Base-by-base conservation (phyloP, 2,329 filamentous ascomycete genomes). In the Aspergillus sergii region DNA sequence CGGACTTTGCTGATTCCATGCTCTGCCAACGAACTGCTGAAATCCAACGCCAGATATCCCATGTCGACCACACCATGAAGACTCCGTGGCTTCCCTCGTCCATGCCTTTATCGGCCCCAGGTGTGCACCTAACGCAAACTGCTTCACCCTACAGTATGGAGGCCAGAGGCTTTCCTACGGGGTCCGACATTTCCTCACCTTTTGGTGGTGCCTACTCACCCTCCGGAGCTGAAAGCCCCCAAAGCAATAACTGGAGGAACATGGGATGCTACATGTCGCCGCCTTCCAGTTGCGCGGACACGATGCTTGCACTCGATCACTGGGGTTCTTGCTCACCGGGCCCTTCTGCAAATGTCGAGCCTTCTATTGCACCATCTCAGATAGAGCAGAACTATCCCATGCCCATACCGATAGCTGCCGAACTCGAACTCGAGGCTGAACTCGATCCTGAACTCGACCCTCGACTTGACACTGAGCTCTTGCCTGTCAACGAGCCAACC, bases 141-240 rank as follows among this genome's bases (percentile, higher is more conserved):
- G 11, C 19, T 16, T 34, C 50, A 34, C 16, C 19, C 3, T 30
- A 26, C 19, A 21, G 19, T 12, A 51, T 57, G 43, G 57, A 60
- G 21, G 46, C 39, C 30, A 9, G 12, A 16, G 21, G n/a, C 21
- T 45, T n/a, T 36, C 32, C 53, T 3, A 14, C 34, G 16, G 36
- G 50, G 39, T 19, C 55, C 23, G 54, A 59, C 8, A 53, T 70
- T 48, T 34, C 62, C 12, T 64, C 67, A 8, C 57, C 67, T 5
- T 72, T 68, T 69, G 63, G 67, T 55, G 67, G 64, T 32, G 69
- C 67, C 10, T 69, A 70, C 9, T 69, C 68, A 3, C 65, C 65
- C 8, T 68, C 74, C 6, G 72, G 68, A 16, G 63, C 68, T 16
- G 73, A 74, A 48, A 74, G 70, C 34, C 67, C 69, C 14, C 66